phyloP scores from a whole-genome alignment of 1,284 basidiomycete genomes.

The Macrocybe sp. region DNA sequence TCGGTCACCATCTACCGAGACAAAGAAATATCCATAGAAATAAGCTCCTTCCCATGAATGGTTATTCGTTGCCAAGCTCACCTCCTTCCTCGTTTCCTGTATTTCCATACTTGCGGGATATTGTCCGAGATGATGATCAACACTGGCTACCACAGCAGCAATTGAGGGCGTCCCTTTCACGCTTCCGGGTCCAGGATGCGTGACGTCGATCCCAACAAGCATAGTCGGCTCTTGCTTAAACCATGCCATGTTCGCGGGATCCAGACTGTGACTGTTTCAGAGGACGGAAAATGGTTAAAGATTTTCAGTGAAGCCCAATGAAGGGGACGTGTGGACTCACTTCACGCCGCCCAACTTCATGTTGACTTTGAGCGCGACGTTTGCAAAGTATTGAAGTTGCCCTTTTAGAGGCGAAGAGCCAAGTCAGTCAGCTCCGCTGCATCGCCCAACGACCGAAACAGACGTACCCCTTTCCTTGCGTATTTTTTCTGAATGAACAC shows the following conservation, averaged over 20 bases:
- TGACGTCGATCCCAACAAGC: constrained; percentile 81
- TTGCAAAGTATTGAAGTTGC: constrained; percentile 69
- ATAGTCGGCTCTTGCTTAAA: constrained; percentile 58
- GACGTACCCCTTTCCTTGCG: constrained; percentile 48
- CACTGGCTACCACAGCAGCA: constrained; percentile 74
- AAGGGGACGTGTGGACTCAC: constrained; percentile 19
- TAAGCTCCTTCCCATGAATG: neutral
- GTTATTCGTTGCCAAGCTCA: constrained; percentile 19
- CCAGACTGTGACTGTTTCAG: constrained; percentile 45
- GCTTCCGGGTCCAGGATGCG: constrained; percentile 70
- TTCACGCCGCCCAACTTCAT: constrained; percentile 79
- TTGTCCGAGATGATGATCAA: constrained; percentile 58
- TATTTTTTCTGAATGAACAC: constrained; percentile 61
- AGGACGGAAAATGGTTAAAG: neutral
- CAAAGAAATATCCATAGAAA: neutral
- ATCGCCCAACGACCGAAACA: constrained; percentile 33
- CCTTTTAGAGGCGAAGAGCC: constrained; percentile 25
- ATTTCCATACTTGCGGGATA: constrained; percentile 71
- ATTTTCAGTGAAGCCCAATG: neutral
- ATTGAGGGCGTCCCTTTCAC: constrained; percentile 68
- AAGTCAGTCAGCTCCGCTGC: constrained; percentile 17
- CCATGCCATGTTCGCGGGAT: constrained; percentile 47
- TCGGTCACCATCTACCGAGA: constrained; percentile 61
- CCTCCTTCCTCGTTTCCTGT: constrained; percentile 73
- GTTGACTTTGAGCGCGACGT: constrained; percentile 76